Evolutionary conservation across 805 yeast genomes (phyloP), one percentile per base, ranked within the genome.

Genomic region (Priceomyces haplophilus): DNA sequence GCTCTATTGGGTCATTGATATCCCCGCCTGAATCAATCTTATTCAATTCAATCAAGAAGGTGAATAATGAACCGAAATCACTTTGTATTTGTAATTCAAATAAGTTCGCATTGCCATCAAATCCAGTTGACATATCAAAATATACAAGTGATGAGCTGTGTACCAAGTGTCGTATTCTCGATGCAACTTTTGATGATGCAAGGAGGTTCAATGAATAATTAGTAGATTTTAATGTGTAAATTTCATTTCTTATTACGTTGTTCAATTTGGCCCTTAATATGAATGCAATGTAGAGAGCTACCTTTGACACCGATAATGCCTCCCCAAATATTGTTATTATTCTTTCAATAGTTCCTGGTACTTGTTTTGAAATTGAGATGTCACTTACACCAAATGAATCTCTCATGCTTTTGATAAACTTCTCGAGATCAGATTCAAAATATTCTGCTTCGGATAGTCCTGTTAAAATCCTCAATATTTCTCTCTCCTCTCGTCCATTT

Each of bases 141-240:
- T 44, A 41, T 5, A 34, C 27, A 3, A 45, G 35, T 4, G 44
- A 39, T 21, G 13, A 20, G 13, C 10, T 3, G 7, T 20, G 13
- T 34, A 13, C 20, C 31, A 35, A 12, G 23, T 30, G 20, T 11
- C 34, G 38, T 19, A 27, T 36, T 35, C 25, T 36, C 13, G 37
- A 35, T 32, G 20, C 19, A 18, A 16, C 13, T 16, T 20, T 19
- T 17, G 25, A 19, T 27, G 40, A 36, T 24, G 35, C 32, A n/a
- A 52, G 38, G 12, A 53, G 6, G 7, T 41, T 46, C 8, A 56
- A 20, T 16, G 38, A 35, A 46, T 65, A 66, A 43, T 64, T 65
- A 23, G 51, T 39, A 2, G 67, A 62, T 40, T 65, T 67, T 35
- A 69, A 58, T 1, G 71, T 69, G 42, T 50, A 59, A 7, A 51